Percentiles rank a stretch among this genome's conserved stretches.
phyloP scores from a whole-genome alignment of 352 stramenopile genomes.

The Pythium aristosporum region DNA sequence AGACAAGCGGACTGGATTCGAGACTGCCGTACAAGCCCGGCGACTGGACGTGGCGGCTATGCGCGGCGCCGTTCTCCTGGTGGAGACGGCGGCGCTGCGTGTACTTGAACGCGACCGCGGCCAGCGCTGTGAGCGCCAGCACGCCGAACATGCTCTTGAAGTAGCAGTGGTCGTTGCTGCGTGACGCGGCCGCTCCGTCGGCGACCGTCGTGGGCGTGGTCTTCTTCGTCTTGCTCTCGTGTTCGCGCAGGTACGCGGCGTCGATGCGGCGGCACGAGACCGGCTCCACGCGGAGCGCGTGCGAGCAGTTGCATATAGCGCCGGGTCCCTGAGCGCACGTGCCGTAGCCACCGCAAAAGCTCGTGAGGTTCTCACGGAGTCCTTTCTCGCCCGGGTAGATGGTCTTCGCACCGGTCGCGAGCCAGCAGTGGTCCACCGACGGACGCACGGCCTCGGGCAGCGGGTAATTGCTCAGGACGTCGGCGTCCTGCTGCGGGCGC shows the following conservation, averaged over 20 bases:
- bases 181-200: not conserved
- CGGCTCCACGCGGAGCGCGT: slow-evolving; percentile 39
- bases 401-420: slow-evolving; percentile 46
- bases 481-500: slow-evolving; percentile 17
- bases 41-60: slow-evolving; percentile 2
- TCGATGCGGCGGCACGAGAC: slow-evolving; percentile 65
- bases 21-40: slow-evolving; percentile 46
- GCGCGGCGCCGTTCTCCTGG: slow-evolving; percentile 25
- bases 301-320: slow-evolving; percentile 56
- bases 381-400: slow-evolving; percentile 64
- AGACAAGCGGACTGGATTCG: slow-evolving; percentile 26
- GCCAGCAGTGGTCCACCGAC: slow-evolving; percentile 76
- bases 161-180: not conserved
- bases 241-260: slow-evolving; percentile 39
- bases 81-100: slow-evolving; percentile 29
- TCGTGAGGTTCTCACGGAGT: slow-evolving; percentile 58
- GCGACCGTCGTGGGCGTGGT: too few species aligned
- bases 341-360: slow-evolving; percentile 70
- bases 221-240: not conserved
- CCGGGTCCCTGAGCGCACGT: slow-evolving; percentile 51
- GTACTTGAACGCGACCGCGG: slow-evolving; percentile 34
- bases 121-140: slow-evolving; percentile 12
- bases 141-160: slow-evolving; percentile 18
- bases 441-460: slow-evolving; percentile 37
- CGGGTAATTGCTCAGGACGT: slow-evolving; percentile 14